A percentile compares a stretch with the other conserved stretches of the same genome.
phyloP scores from a whole-genome alignment of 805 yeast genomes.

The Saccharomycopsis olivae region DNA sequence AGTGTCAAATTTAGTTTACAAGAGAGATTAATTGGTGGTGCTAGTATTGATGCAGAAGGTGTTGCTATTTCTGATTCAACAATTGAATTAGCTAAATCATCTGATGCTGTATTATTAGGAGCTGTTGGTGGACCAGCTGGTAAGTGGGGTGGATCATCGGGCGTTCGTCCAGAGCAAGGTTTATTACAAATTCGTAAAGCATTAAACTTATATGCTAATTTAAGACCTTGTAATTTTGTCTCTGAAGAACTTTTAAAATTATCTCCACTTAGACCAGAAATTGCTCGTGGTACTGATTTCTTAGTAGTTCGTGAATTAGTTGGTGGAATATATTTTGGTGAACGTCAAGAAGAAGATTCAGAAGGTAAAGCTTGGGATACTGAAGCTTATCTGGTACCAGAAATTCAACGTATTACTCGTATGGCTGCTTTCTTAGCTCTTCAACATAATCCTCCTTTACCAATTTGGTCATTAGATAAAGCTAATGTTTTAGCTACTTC shows the following conservation, averaged over 20 bases:
- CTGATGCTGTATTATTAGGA: constrained; percentile 94
- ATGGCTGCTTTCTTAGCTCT: constrained; percentile 97
- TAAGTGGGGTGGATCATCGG: constrained; percentile 66
- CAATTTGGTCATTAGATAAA: constrained; percentile 93
- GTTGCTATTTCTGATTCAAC: constrained; percentile 81
- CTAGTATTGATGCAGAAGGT: constrained; percentile 96
- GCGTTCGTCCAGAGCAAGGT: constrained; percentile 96
- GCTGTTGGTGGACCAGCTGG: constrained; percentile 90
- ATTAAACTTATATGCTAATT: constrained; percentile 85
- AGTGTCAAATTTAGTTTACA: constrained; percentile 60
- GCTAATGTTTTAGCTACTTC: constrained; percentile 96
- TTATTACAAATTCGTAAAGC: constrained; percentile 89
- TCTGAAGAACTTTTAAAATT: constrained; percentile 73
- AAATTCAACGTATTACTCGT: constrained; percentile 90
- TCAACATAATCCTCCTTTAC: constrained; percentile 88
- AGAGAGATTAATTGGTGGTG: constrained; percentile 91
- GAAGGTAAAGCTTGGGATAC: constrained; percentile 82
- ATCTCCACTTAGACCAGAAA: constrained; percentile 78
- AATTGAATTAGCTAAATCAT: constrained; percentile 67
- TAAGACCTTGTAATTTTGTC: constrained; percentile 93
- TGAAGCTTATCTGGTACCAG: constrained; percentile 83
- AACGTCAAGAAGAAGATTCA: constrained; percentile 85
- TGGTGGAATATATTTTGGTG: constrained; percentile 97
- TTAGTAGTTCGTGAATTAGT: constrained; percentile 92
- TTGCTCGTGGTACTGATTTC: constrained; percentile 85